Evolutionary conservation across 345 rosid genomes (phyloP).

Genomic region (Abelmoschus esculentus): DNA sequence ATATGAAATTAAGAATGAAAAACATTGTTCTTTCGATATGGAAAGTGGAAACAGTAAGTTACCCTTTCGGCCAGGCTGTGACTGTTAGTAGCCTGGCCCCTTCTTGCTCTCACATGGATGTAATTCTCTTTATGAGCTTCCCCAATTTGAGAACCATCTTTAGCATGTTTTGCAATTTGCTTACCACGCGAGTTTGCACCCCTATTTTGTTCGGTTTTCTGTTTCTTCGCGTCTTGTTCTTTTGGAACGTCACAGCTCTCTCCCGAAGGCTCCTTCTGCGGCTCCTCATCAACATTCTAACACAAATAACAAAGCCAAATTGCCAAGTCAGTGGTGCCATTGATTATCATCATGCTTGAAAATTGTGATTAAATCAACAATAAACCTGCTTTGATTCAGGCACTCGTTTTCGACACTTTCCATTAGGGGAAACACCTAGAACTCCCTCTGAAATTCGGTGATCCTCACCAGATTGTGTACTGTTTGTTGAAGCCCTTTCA

Average conservation of each 20-base stretch:
- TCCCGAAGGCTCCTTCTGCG: constrained; percentile 37
- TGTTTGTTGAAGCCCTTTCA: constrained; percentile 32
- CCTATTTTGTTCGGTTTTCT: constrained; percentile 37
- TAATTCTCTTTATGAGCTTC: constrained; percentile 66
- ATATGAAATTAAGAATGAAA: not conserved
- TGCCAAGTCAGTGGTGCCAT: not conserved
- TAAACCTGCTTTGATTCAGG: constrained; percentile 53
- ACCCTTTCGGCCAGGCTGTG: constrained; percentile 99
- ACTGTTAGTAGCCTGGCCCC: constrained; percentile 97
- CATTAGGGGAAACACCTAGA: constrained; percentile 37
- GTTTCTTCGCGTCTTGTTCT: constrained; percentile 60
- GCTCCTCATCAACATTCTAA: constrained; percentile 49
- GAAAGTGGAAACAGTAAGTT: constrained; percentile 8
- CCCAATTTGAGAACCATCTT: constrained; percentile 53
- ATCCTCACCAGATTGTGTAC: constrained; percentile 13
- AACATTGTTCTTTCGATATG: not conserved
- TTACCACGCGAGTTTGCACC: constrained; percentile 37
- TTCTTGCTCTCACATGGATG: constrained; percentile 86
- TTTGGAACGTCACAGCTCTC: constrained; percentile 30
- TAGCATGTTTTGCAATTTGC: constrained; percentile 43
- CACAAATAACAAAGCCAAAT: constrained; percentile 10
- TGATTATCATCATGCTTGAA: not conserved
- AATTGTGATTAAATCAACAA: constrained; percentile 2
- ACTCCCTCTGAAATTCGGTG: constrained; percentile 4
- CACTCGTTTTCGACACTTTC: constrained; percentile 51